These are phyloP conservation scores for Nemania sp. DNA, from an alignment of 2,329 filamentous ascomycete genomes.

Conservation along the genomic window DNA sequence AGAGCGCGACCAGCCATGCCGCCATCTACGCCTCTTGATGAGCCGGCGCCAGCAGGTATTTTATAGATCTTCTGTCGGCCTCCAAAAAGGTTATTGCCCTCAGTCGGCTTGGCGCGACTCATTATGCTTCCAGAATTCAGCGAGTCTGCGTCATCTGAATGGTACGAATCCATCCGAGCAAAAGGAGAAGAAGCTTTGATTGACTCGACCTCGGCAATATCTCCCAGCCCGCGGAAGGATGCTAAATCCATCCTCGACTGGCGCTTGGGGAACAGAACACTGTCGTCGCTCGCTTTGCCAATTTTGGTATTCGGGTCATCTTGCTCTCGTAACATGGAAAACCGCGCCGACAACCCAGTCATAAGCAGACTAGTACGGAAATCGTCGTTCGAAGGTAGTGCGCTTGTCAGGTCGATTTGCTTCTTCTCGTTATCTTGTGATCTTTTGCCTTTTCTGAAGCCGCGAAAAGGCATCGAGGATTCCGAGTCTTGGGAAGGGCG, in stretches of 20 bases:
- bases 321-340: conserved; percentile 95
- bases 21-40: conserved; percentile 47
- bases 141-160: conserved; percentile 69
- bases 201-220: conserved; percentile 91
- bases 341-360: conserved; percentile 90
- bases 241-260: conserved; percentile 79
- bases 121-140: conserved; percentile 71
- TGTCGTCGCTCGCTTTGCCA: conserved; percentile 94
- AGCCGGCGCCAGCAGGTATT: conserved; percentile 60
- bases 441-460: conserved; percentile 61
- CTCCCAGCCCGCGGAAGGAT: conserved; percentile 61
- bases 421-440: conserved; percentile 60
- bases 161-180: conserved; percentile 66
- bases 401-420: conserved; percentile 72
- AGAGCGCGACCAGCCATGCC: conserved; percentile 68
- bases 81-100: conserved; percentile 92
- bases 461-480: conserved; percentile 54
- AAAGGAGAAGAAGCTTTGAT: conserved; percentile 64
- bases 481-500: conserved; percentile 60
- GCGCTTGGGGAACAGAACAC: conserved; percentile 80
- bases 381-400: conserved; percentile 80
- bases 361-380: conserved; percentile 95
- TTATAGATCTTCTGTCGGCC: conserved; percentile 96
- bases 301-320: conserved; percentile 87
- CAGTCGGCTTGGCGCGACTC: conserved; percentile 76